Base-by-base conservation (phyloP, 805 yeast genomes). In the Saturnispora ahearnii region DNA sequence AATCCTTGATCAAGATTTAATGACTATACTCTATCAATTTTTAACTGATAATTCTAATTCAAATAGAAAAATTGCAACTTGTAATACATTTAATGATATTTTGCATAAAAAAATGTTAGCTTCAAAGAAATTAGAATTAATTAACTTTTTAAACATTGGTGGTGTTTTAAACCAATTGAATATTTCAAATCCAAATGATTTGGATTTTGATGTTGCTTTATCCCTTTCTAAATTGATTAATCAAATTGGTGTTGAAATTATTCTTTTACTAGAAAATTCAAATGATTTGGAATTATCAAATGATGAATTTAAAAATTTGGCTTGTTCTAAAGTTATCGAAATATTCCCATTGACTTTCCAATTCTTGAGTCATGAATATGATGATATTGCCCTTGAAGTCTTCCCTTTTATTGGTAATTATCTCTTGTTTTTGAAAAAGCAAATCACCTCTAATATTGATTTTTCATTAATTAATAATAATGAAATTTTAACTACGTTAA, bases 381-480 rank as follows among this genome's bases (percentile, higher is more conserved):
- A 93, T 64, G 97, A 93, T 57, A 83, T 91, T 12, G 79, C 95
- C 1, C 73, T 76, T 36, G 95, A 87, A 63, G 84, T 88, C 6
- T 84, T 91, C 60, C 84, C 93, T 8, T 85, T 88, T 59, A 70
- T 93, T 43, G 78, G 86, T 36, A 85, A 81, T 47, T 89, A 82
- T 62, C 70, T 93, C 53, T 68, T 86, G 10, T 74, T 83, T 41
- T 68, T 89, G 56, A 87, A 80, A 67, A 87, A 79, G 61, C 70
- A 68, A 51, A 65, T 70, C 11, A 63, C 65, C 6, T 63, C 65
- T 36, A 57, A 50, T n/a, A 48, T 65, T 11, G 66, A 67, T 50
- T 62, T 60, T 33, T 60, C 67, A 9, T 18, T 51, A 8, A 51
- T 68, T 28, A 62, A 59, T 48, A 67, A 62, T 48, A 62, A 62